These are phyloP conservation scores for Phialophora macrospora DNA, from an alignment of 2,329 filamentous ascomycete species.

Conservation along the genomic window DNA sequence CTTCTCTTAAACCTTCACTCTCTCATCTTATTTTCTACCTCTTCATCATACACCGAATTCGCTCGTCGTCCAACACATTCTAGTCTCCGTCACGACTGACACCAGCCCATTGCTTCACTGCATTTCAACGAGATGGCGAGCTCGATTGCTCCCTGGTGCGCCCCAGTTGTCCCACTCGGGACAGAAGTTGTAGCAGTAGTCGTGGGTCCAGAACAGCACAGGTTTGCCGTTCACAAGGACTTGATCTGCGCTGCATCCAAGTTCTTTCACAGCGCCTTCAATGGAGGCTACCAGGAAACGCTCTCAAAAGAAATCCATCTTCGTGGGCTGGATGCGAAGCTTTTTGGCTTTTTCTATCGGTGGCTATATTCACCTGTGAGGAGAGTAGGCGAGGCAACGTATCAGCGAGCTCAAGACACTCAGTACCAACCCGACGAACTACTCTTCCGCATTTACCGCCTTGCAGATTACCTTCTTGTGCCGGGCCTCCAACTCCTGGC, in stretches of 20 bases:
- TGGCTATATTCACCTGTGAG: slow-evolving; percentile 6
- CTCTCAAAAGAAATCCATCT: neutral
- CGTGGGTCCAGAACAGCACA: neutral
- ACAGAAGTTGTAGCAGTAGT: neutral
- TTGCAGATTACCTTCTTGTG: neutral
- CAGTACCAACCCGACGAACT: neutral
- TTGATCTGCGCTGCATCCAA: neutral
- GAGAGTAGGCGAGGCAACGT: neutral
- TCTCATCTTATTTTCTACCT: neutral
- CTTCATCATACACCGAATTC: neutral
- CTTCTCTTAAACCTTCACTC: neutral
- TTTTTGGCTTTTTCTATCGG: slow-evolving; percentile 6
- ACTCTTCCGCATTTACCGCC: neutral
- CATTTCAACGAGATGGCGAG: neutral
- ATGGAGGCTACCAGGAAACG: neutral
- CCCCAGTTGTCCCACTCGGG: neutral
- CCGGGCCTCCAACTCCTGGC: slow-evolving; percentile 9
- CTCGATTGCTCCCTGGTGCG: neutral
- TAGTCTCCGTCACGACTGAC: neutral
- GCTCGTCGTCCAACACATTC: neutral
- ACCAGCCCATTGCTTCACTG: neutral
- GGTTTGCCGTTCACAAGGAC: neutral
- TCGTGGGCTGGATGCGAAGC: neutral
- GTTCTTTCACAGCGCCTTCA: slow-evolving; percentile 3
- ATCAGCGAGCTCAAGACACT: slow-evolving; percentile 2